Evolutionary conservation across 768 basidiomycete species (phyloP), one percentile per base, ranked within the genome.

Genomic region (Lentinus brumalis): DNA sequence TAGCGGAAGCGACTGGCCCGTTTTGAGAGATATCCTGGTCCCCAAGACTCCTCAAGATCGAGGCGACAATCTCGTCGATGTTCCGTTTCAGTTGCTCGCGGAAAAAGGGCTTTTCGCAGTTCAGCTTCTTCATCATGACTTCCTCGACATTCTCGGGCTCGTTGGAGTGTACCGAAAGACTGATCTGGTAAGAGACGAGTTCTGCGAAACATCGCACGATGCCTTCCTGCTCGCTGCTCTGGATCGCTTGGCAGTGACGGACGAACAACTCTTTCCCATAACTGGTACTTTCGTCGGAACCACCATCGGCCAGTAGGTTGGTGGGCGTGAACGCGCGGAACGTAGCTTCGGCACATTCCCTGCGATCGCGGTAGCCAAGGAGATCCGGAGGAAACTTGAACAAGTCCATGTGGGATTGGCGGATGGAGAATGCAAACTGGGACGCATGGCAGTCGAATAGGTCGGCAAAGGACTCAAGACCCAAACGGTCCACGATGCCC

Each of bases 381-480:
- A 96, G 75, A 52, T 81, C 80, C 32, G 86, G 86, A 3, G 92
- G 88, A 8, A 96, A 78, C 9, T 75, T 71, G 9, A 80, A 76
- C 59, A 88, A 77, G 45, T 90, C 86, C 14, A 77, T 71, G 11
- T 73, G 71, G 5, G 75, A 75, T 41, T 78, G 70, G 40, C 82
- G 78, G 50, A 95, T 82, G 9, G 91, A 87, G 64, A 77, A 82
- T 0, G 90, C 87, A 53, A 94, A 78, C 65, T 92, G 92, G 8
- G 85, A 83, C 1, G 89, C 87, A 70, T 96, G 94, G 9, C 86
- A 81, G 63, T 86, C 81, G 66, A 93, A 97, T 3, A 98, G 81
- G 6, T 80, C 77, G 7, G 86, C 80, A 15, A 88, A 76, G 3
- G 76, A 75, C 8, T 72, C 65, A 44, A 98, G 71, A 14, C 92